Conservation (phyloP, 2,329 filamentous ascomycete genomes). For the Ophiostoma populinum region DNA sequence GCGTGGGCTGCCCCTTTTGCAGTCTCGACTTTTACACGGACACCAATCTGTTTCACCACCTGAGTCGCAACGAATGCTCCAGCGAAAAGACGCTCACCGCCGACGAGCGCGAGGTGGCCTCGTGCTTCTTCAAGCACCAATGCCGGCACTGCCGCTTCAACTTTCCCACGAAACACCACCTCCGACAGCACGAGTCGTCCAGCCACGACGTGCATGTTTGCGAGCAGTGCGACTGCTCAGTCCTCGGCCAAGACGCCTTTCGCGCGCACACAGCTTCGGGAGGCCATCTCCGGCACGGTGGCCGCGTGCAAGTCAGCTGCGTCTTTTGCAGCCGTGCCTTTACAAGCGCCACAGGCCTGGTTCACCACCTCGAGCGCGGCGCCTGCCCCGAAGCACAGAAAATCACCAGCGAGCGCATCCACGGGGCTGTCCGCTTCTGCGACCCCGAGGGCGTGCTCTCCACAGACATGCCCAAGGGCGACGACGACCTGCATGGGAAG, state of each 20-base stretch:
- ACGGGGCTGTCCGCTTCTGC: constrained; percentile 23
- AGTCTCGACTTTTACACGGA: too few species aligned
- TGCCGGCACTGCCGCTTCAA: too few species aligned
- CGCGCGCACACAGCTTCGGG: constrained; percentile 20
- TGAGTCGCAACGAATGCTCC: too few species aligned
- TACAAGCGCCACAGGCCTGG: constrained; percentile 33
- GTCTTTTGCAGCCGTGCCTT: constrained; percentile 34
- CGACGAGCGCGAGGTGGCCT: too few species aligned
- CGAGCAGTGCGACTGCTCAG: not conserved
- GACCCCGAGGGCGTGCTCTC: constrained; percentile 33
- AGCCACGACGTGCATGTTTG: not conserved
- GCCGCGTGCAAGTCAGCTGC: constrained; percentile 26
- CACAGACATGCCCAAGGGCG: constrained; percentile 31
- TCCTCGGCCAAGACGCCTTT: not conserved
- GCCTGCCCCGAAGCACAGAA: constrained; percentile 27
- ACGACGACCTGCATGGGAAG: constrained; percentile 16
- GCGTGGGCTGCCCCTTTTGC: too few species aligned
- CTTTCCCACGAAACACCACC: too few species aligned
- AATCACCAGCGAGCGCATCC: constrained; percentile 31
- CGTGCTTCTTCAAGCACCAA: too few species aligned
- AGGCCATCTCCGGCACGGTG: constrained; percentile 30
- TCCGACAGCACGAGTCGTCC: constrained; percentile 1
- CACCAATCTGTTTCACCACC: too few species aligned
- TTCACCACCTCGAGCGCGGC: constrained; percentile 38
- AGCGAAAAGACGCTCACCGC: too few species aligned